Conservation (phyloP, 176 grass and related monocot species). For the Calamus simplicifolius region DNA sequence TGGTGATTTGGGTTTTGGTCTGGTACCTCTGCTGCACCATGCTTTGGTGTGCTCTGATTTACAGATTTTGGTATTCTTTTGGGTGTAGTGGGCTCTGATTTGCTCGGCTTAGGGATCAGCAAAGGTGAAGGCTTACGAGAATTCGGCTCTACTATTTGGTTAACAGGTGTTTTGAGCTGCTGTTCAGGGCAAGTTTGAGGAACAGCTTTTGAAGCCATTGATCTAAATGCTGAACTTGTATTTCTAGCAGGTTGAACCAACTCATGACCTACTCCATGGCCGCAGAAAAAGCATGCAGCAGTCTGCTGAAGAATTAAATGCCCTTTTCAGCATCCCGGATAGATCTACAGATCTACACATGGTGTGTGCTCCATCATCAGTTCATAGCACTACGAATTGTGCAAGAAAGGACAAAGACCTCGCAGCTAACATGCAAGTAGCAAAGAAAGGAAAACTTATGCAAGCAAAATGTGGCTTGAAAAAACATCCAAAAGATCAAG, state of each 20-base stretch:
- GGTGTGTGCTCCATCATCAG: too few species aligned
- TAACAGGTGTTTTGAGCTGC: not conserved
- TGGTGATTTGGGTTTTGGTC: conserved; percentile 15
- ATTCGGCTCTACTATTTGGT: not conserved
- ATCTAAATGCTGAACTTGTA: not conserved
- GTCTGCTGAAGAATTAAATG: not conserved
- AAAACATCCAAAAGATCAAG: too few species aligned
- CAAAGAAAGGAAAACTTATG: too few species aligned
- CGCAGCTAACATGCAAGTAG: too few species aligned
- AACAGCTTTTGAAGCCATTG: conserved; percentile 3
- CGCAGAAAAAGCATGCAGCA: not conserved
- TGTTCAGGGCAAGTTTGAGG: not conserved
- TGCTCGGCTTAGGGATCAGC: not conserved
- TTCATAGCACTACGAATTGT: too few species aligned
- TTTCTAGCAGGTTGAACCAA: not conserved
- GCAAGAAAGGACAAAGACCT: too few species aligned
- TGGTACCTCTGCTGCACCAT: not conserved
- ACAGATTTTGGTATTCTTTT: not conserved
- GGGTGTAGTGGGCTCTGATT: not conserved
- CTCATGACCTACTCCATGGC: not conserved
- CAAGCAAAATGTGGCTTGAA: too few species aligned
- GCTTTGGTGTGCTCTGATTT: not conserved
- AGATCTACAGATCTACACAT: too few species aligned
- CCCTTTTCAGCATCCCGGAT: too few species aligned
- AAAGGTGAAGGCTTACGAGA: not conserved